These are phyloP conservation scores for Termitomyces sp. DNA, from an alignment of 1,284 basidiomycete genomes.

Conservation along the genomic window DNA sequence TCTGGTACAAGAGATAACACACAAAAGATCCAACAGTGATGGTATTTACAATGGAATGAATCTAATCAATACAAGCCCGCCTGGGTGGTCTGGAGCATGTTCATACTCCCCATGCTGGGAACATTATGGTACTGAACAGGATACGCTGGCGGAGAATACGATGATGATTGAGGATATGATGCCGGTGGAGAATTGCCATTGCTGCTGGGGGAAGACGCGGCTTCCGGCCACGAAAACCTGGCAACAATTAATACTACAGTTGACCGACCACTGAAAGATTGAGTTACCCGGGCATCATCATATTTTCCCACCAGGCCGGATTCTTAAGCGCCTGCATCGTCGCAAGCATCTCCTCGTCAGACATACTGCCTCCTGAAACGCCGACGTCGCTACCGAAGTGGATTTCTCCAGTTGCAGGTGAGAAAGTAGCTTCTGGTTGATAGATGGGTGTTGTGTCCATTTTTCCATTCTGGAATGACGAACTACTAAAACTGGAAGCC, in stretches of 20 bases:
- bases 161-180: not conserved
- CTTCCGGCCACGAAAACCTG: slow-evolving; percentile 36
- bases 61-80: slow-evolving; percentile 6
- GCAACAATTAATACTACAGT: not conserved
- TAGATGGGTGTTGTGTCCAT: slow-evolving; percentile 33
- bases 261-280: not conserved
- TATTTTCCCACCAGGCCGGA: slow-evolving; percentile 65
- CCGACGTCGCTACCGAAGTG: slow-evolving; percentile 38
- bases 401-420: slow-evolving; percentile 30
- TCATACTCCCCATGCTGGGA: slow-evolving; percentile 9
- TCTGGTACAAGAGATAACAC: not conserved
- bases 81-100: slow-evolving; percentile 13
- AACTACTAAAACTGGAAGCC: slow-evolving; percentile 13
- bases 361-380: slow-evolving; percentile 27
- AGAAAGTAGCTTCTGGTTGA: slow-evolving; percentile 41
- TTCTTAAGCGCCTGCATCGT: slow-evolving; percentile 70
- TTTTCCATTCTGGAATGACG: slow-evolving; percentile 16
- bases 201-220: slow-evolving; percentile 28
- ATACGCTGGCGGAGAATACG: slow-evolving; percentile 8
- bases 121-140: slow-evolving; percentile 7
- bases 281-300: slow-evolving; percentile 77
- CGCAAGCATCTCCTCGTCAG: slow-evolving; percentile 59
- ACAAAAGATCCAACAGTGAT: not conserved
- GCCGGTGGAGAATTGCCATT: slow-evolving; percentile 14
- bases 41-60: not conserved